These are phyloP conservation scores for Staphylotrichum longicolle DNA, from an alignment of 495 filamentous ascomycete genomes.

Conservation along the genomic window DNA sequence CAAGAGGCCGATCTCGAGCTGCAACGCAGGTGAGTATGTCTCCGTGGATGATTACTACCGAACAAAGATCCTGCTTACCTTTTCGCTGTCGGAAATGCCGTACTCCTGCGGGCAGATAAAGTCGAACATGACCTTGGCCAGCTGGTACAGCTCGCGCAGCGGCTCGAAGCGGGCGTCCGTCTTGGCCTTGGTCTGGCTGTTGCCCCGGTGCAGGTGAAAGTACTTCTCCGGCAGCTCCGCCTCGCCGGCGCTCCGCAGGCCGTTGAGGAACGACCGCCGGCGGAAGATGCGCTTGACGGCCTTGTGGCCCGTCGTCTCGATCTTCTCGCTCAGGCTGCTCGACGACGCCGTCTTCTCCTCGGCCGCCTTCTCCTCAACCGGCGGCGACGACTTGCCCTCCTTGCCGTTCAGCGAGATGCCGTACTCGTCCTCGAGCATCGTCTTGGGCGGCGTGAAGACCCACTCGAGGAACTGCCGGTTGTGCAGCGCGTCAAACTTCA, in stretches of 20 bases:
- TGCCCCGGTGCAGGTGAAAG: conserved; percentile 81
- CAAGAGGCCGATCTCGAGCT: conserved; percentile 89
- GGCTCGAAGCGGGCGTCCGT: conserved; percentile 81
- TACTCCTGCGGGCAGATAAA: conserved; percentile 99
- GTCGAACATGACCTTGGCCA: conserved; percentile 94
- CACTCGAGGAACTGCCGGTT: conserved; percentile 97
- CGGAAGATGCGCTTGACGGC: conserved; percentile 53
- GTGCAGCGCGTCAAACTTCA: conserved; percentile 98
- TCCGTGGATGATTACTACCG: neutral
- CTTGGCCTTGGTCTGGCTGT: conserved; percentile 74
- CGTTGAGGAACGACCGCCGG: conserved; percentile 50
- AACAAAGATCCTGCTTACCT: conserved; percentile 42
- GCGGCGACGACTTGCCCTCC: conserved; percentile 34
- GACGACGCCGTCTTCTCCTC: neutral
- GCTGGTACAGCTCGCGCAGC: conserved; percentile 83
- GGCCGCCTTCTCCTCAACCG: conserved; percentile 31
- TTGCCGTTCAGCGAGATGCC: conserved; percentile 40
- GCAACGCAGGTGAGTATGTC: conserved; percentile 13
- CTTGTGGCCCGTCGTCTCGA: conserved; percentile 36
- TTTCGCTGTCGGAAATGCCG: conserved; percentile 88
- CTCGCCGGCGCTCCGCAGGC: conserved; percentile 37
- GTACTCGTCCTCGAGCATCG: conserved; percentile 63
- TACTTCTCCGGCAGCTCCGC: conserved; percentile 63
- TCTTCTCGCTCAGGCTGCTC: conserved; percentile 33
- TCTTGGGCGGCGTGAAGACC: conserved; percentile 83